Percentiles rank a stretch among this genome's conserved stretches.
Conservation (phyloP, 768 basidiomycete species). For the Suillus subluteus region DNA sequence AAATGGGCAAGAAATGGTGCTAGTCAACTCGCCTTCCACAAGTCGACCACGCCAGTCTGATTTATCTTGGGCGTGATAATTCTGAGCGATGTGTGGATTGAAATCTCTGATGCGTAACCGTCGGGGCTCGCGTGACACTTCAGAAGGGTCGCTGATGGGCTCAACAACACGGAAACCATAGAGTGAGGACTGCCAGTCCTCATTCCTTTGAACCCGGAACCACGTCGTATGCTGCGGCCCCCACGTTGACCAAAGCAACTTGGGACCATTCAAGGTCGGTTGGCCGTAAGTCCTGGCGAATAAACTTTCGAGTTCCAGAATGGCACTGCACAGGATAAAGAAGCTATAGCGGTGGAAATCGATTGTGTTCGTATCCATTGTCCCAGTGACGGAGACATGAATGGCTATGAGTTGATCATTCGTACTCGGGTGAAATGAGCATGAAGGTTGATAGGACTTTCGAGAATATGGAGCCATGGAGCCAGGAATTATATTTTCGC, state of each 20-base stretch:
- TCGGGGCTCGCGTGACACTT: conserved; percentile 6
- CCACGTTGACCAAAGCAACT: background rate
- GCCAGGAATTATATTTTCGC: conserved; percentile 52
- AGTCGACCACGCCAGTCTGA: conserved; percentile 29
- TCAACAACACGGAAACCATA: conserved; percentile 51
- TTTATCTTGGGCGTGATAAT: conserved; percentile 10
- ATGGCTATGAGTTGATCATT: conserved; percentile 55
- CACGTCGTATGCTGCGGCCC: conserved; percentile 52
- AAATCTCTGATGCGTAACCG: conserved; percentile 42
- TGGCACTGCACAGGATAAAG: conserved; percentile 49
- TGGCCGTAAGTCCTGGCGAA: background rate
- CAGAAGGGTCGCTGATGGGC: conserved; percentile 34
- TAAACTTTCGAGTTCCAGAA: conserved; percentile 30
- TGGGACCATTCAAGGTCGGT: conserved; percentile 1
- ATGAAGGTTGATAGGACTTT: background rate
- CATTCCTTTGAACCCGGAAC: conserved; percentile 51
- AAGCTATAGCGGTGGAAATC: conserved; percentile 54
- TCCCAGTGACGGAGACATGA: conserved; percentile 47
- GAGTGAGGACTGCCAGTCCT: conserved; percentile 24
- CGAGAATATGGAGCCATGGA: conserved; percentile 19
- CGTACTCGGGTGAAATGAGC: conserved; percentile 40
- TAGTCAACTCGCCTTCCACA: conserved; percentile 18
- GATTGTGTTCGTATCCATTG: conserved; percentile 37
- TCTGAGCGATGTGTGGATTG: conserved; percentile 30
- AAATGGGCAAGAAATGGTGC: conserved; percentile 23